A percentile compares a stretch with the other conserved stretches of the same genome.
Conservation (phyloP, 352 stramenopile genomes). For the Phytophthora chlamydospora region DNA sequence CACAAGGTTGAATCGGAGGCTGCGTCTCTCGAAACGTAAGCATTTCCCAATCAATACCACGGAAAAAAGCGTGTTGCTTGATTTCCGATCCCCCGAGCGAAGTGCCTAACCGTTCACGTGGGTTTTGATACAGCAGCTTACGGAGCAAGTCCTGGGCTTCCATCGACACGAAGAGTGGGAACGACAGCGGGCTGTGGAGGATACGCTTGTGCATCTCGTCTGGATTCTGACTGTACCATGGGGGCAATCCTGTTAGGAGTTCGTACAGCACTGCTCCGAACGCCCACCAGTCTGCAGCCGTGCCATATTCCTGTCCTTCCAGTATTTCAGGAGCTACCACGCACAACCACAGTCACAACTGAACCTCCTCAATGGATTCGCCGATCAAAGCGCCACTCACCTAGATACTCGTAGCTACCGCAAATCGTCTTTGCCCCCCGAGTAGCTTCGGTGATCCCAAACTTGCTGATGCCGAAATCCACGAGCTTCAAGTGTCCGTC, state of each 20-base stretch:
- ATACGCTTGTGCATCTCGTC: conserved; percentile 57
- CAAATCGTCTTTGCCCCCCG: conserved; percentile 67
- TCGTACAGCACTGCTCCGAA: conserved; percentile 81
- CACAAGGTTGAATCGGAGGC: conserved; percentile 74
- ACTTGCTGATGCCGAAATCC: conserved; percentile 87
- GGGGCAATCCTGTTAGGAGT: conserved; percentile 76
- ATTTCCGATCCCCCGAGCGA: conserved; percentile 57
- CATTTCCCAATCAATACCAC: conserved; percentile 68
- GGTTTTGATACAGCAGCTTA: conserved; percentile 54
- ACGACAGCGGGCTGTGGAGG: conserved; percentile 54
- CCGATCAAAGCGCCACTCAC: conserved; percentile 37
- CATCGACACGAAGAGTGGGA: conserved; percentile 57
- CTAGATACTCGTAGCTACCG: conserved; percentile 83
- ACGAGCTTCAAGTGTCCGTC: conserved; percentile 80
- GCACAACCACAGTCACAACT: background rate
- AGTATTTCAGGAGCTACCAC: conserved; percentile 72
- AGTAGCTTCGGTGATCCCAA: conserved; percentile 75
- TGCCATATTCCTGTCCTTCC: conserved; percentile 67
- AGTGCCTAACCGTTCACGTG: conserved; percentile 59
- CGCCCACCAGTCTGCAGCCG: conserved; percentile 83
- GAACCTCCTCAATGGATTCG: background rate
- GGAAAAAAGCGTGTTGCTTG: conserved; percentile 71
- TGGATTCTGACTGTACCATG: conserved; percentile 77
- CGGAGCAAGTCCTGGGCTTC: conserved; percentile 59
- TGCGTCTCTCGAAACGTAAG: conserved; percentile 61